A percentile compares a stretch with the other conserved stretches of the same genome.
phyloP scores from a whole-genome alignment of 495 filamentous ascomycete species.

The Aspergillus heteromorphus region DNA sequence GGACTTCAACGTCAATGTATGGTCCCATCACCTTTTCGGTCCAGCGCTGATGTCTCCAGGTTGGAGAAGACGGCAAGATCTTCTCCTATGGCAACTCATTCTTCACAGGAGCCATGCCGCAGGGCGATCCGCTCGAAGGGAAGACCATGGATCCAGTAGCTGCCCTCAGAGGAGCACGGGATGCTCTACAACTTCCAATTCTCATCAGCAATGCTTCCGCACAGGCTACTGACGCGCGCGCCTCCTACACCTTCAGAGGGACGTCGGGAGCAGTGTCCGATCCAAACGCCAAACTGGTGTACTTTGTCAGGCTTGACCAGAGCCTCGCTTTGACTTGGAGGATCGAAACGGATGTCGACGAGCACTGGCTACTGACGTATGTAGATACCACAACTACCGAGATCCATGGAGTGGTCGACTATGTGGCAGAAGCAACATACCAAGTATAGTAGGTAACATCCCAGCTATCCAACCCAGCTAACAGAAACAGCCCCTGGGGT shows the following conservation, averaged over 20 bases:
- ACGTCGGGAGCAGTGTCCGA: slow-evolving; percentile 6
- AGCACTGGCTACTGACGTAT: slow-evolving; percentile 12
- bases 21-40: background rate
- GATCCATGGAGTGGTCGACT: slow-evolving; percentile 9
- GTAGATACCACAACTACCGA: slow-evolving; percentile 5
- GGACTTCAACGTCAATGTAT: slow-evolving; percentile 52
- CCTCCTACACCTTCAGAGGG: slow-evolving; percentile 4
- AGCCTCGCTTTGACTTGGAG: slow-evolving; percentile 8
- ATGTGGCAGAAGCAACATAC: slow-evolving; percentile 8
- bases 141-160: slow-evolving; percentile 1
- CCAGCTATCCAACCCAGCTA: background rate
- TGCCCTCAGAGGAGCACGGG: background rate
- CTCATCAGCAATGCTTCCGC: background rate
- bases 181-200: slow-evolving; percentile 1
- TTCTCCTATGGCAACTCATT: slow-evolving; percentile 13
- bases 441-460: slow-evolving; percentile 9
- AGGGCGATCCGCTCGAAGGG: background rate
- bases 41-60: background rate
- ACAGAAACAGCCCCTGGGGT: slow-evolving; percentile 6
- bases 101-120: slow-evolving; percentile 4
- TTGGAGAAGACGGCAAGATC: slow-evolving; percentile 11
- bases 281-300: slow-evolving; percentile 7
- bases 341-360: slow-evolving; percentile 6
- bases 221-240: background rate
- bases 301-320: background rate